Evolutionary conservation across 2,329 filamentous ascomycete species (phyloP), one percentile per base, ranked within the genome.

Genomic region (Penicillium sp.): DNA sequence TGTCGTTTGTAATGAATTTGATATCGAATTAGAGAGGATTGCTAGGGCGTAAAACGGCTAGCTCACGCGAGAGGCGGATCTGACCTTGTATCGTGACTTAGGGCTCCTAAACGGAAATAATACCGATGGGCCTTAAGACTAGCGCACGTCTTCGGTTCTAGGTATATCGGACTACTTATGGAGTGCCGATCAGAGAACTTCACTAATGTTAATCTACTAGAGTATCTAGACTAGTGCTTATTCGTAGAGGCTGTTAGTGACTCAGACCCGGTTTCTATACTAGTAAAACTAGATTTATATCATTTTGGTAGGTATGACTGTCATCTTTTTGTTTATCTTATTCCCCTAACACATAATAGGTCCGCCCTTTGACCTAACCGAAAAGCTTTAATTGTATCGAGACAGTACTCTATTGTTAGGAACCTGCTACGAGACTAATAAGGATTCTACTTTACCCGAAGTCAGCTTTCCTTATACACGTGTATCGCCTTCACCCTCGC

Each of bases 1-100:
- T 56, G 35, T 37, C 40, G 53, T 49, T 49, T 12, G 22, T 35
- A 60, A 30, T 51, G 58, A 60, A 53, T 60, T 60, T 42, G 58
- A 60, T 56, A 56, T 56, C 45, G 53, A 60, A 35, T 44, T 60
- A 50, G 58, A 51, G 53, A 56, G 53, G 45, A 28, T 49, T 30
- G 37, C 24, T 51, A 56, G 24, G 53, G 15, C 13, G n/a, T 7
- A 56, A 37, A 60, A 28, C 37, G 24, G 37, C 35, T 35, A 33
- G 33, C 45, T n/a, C 53, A 38, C n/a, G 37, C 53, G 44, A 12
- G 22, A 49, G 45, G 45, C 45, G 4, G 45, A 28, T 49, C 22
- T 49, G 45, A 12, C 10, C 22, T 13, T 49, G 3, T 4, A 28
- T 49, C 22, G 22, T 22, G 22, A 49, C 22, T 28, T 3, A 12